Evolutionary conservation across 2,329 filamentous ascomycete species (phyloP).

Genomic region (Alternaria angustiovoidea): DNA sequence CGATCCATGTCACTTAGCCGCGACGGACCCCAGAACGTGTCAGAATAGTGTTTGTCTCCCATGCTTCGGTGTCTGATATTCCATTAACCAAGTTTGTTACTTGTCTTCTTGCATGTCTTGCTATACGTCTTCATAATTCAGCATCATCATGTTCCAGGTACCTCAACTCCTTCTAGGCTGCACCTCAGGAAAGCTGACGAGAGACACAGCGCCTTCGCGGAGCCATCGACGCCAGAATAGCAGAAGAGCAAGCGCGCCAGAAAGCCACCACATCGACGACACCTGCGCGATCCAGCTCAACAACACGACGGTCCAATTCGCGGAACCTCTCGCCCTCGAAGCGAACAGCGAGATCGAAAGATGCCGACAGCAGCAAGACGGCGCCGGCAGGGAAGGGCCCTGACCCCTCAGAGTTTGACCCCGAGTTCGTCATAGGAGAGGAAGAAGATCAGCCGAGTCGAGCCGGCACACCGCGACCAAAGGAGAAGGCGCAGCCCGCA

Average conservation of each 20-base stretch:
- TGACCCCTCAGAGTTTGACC: slow-evolving; percentile 88
- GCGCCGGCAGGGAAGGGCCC: slow-evolving; percentile 65
- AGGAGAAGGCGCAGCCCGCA: slow-evolving; percentile 48
- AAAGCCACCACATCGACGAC: slow-evolving; percentile 57
- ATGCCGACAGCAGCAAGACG: slow-evolving; percentile 46
- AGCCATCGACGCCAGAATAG: slow-evolving; percentile 85
- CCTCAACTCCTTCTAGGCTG: slow-evolving; percentile 16
- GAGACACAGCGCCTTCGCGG: slow-evolving; percentile 75
- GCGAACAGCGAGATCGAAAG: slow-evolving; percentile 39
- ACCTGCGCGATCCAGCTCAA: slow-evolving; percentile 55
- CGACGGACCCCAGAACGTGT: slow-evolving; percentile 18
- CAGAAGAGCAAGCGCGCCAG: slow-evolving; percentile 88
- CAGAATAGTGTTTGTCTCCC: slow-evolving; percentile 10
- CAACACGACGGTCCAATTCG: slow-evolving; percentile 57
- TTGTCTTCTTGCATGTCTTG: slow-evolving; percentile 16
- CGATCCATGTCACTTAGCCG: slow-evolving; percentile 10
- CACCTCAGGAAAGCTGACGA: slow-evolving; percentile 30
- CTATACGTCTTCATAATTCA: slow-evolving; percentile 23
- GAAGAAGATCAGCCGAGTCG: slow-evolving; percentile 73
- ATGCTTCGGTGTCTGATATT: neutral
- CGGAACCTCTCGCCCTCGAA: slow-evolving; percentile 51
- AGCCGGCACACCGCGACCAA: slow-evolving; percentile 65
- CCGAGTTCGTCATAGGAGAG: slow-evolving; percentile 86
- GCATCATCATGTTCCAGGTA: slow-evolving; percentile 47
- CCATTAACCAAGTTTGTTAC: slow-evolving; percentile 1